Conservation (phyloP, 1,139 yeast species). For the Blastobotrys niveus region DNA sequence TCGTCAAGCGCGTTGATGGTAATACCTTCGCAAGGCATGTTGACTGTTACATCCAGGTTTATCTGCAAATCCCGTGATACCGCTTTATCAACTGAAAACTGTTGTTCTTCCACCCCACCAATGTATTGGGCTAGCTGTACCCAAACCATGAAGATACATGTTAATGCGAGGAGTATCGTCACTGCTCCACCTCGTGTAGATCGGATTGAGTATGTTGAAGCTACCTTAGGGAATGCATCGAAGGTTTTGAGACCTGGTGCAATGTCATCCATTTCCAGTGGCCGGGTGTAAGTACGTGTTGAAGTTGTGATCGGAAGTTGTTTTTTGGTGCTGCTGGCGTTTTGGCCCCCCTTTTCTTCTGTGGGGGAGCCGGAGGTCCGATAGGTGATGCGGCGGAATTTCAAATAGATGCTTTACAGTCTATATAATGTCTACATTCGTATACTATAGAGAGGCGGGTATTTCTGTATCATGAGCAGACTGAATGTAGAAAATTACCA, state of each 20-base stretch:
- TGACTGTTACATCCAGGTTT: slow-evolving; percentile 74
- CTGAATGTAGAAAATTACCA: too few relatives aligned
- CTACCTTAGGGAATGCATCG: slow-evolving; percentile 89
- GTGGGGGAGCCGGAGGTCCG: too few relatives aligned
- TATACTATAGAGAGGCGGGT: too few relatives aligned
- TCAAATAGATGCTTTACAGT: too few relatives aligned
- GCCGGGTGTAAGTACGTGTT: not conserved
- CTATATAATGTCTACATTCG: too few relatives aligned
- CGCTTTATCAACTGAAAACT: slow-evolving; percentile 59
- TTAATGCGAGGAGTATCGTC: slow-evolving; percentile 57
- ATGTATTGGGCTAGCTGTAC: slow-evolving; percentile 80
- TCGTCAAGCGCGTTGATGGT: slow-evolving; percentile 74
- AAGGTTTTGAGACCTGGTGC: slow-evolving; percentile 42
- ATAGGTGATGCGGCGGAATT: too few relatives aligned
- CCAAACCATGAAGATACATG: slow-evolving; percentile 68
- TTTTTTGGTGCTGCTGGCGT: not conserved
- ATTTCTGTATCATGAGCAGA: too few relatives aligned
- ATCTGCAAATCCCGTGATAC: slow-evolving; percentile 57
- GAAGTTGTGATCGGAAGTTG: not conserved
- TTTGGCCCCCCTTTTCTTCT: too few relatives aligned
- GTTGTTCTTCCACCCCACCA: slow-evolving; percentile 77
- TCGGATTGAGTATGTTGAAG: slow-evolving; percentile 66
- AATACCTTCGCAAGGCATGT: slow-evolving; percentile 74
- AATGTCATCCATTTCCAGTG: slow-evolving; percentile 25
- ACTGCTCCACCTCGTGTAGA: slow-evolving; percentile 73